Percentiles rank a stretch among this genome's conserved stretches.
Conservation (phyloP, 805 yeast species). For the Saccharomycopsis lassenensis region DNA sequence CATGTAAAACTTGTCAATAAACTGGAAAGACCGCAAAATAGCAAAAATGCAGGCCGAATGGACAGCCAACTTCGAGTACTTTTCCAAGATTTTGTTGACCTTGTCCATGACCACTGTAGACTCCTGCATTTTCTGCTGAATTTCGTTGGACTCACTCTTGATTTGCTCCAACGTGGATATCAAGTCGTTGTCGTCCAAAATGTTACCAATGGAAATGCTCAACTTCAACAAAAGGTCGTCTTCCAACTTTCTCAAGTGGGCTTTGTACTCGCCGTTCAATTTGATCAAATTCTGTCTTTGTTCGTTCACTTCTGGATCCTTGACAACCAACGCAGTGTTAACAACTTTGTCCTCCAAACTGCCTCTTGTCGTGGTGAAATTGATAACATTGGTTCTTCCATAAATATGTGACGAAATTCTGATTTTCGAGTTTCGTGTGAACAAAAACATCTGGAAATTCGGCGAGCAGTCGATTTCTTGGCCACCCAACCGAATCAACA, state of each 20-base stretch:
- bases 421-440: slow-evolving; percentile 46
- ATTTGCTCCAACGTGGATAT: slow-evolving; percentile 50
- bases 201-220: slow-evolving; percentile 44
- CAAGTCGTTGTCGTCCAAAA: slow-evolving; percentile 58
- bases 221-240: slow-evolving; percentile 44
- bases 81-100: slow-evolving; percentile 37
- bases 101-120: slow-evolving; percentile 43
- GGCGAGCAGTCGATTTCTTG: slow-evolving; percentile 57
- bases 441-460: slow-evolving; percentile 48
- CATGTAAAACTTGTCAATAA: slow-evolving; percentile 44
- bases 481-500: slow-evolving; percentile 47
- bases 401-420: slow-evolving; percentile 42
- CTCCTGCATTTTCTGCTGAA: slow-evolving; percentile 42
- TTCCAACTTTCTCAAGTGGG: slow-evolving; percentile 46
- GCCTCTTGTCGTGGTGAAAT: slow-evolving; percentile 62
- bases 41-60: slow-evolving; percentile 42
- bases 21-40: slow-evolving; percentile 32
- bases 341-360: slow-evolving; percentile 55
- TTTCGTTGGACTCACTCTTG: slow-evolving; percentile 47
- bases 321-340: slow-evolving; percentile 40
- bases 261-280: slow-evolving; percentile 49
- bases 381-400: slow-evolving; percentile 51
- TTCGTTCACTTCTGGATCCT: slow-evolving; percentile 56
- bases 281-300: slow-evolving; percentile 43
- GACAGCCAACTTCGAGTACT: slow-evolving; percentile 44